Conservation (phyloP, 169 alveolate genomes). For the Toxoplasma gondii region DNA sequence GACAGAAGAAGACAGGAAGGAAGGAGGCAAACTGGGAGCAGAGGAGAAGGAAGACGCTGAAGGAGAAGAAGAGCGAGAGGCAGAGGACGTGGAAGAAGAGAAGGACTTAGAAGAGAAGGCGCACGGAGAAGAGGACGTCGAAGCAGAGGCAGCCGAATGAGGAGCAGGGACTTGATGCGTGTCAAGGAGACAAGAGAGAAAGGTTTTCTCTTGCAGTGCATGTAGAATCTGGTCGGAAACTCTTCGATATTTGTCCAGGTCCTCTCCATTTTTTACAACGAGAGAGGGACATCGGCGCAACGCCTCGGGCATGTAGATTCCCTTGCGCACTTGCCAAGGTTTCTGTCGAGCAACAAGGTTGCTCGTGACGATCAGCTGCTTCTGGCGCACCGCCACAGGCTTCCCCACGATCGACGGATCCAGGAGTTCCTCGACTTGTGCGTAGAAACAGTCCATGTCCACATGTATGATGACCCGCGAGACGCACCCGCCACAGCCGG, state of each 20-base stretch:
- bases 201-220: neutral
- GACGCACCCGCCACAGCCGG: neutral
- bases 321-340: neutral
- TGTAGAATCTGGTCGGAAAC: neutral
- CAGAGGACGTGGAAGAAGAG: neutral
- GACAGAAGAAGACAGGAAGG: neutral
- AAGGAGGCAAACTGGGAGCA: neutral
- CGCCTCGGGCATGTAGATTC: slow-evolving; percentile 25
- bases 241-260: slow-evolving; percentile 32
- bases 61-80: neutral
- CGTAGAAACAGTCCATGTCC: slow-evolving; percentile 61
- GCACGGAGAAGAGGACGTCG: neutral
- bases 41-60: neutral
- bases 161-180: neutral
- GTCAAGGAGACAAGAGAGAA: neutral
- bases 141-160: neutral
- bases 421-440: slow-evolving; percentile 51
- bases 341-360: slow-evolving; percentile 24
- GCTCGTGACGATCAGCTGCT: slow-evolving; percentile 41
- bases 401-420: slow-evolving; percentile 36
- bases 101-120: neutral
- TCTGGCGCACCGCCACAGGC: slow-evolving; percentile 59
- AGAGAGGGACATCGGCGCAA: slow-evolving; percentile 27
- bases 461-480: slow-evolving; percentile 41
- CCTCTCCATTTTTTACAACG: slow-evolving; percentile 45